These are phyloP conservation scores for Camelina laxa DNA, from an alignment of 345 rosid genomes.

Conservation along the genomic window DNA sequence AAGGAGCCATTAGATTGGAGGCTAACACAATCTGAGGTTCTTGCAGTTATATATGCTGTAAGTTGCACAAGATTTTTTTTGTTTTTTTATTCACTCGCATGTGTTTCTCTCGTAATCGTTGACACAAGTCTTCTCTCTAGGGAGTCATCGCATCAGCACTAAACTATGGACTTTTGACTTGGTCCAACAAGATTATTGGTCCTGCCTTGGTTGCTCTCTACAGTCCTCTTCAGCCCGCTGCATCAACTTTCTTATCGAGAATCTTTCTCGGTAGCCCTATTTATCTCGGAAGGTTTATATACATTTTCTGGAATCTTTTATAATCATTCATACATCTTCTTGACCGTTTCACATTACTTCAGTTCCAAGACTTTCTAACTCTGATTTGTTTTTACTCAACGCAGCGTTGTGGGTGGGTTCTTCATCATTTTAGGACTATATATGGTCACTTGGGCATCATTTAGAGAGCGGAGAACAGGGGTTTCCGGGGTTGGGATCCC, in stretches of 20 bases:
- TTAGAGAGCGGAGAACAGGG: constrained; percentile 55
- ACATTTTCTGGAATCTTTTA: constrained; percentile 5
- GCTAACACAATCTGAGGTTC: constrained; percentile 75
- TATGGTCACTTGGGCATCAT: constrained; percentile 90
- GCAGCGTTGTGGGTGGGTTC: constrained; percentile 80
- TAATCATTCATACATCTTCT: background rate
- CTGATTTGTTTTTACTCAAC: background rate
- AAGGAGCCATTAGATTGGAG: constrained; percentile 81
- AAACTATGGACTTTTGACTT: constrained; percentile 88
- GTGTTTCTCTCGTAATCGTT: background rate
- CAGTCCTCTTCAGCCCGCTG: constrained; percentile 95
- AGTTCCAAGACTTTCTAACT: background rate
- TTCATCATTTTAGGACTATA: constrained; percentile 82
- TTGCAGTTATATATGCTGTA: constrained; percentile 90
- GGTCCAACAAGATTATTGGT: constrained; percentile 97
- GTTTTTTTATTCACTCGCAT: constrained; percentile 2
- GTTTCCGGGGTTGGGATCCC: constrained; percentile 34
- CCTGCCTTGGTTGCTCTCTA: constrained; percentile 97
- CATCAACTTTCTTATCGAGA: constrained; percentile 83
- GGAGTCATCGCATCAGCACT: constrained; percentile 89
- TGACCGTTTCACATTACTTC: background rate
- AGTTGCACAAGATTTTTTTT: constrained; percentile 39
- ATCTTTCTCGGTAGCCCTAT: constrained; percentile 92
- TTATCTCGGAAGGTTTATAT: constrained; percentile 84
- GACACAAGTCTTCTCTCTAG: constrained; percentile 45